Evolutionary conservation across 2,329 filamentous ascomycete species (phyloP), one percentile per base, ranked within the genome.

Genomic region (Ploettnerulaceae sp.): DNA sequence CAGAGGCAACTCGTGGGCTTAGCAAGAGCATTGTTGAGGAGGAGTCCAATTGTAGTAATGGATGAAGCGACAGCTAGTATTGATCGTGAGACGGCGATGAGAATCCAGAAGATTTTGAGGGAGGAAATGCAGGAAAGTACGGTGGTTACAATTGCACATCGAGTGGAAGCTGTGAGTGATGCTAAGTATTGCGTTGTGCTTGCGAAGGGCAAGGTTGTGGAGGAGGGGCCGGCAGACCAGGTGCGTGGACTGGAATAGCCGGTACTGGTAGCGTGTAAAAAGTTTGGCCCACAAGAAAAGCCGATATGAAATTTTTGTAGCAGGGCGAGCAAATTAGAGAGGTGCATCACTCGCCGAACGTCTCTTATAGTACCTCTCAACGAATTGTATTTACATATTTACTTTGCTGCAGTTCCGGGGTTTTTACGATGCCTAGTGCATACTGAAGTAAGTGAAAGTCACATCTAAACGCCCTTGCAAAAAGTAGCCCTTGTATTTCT

Each of bases 11-110:
- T 85, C 0, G 77, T 85, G 3, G 80, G 79, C 0, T 67, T 85
- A 1, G 76, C 80, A 0, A 63, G 81, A n/a, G 79, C 81, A 0
- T 72, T 84, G 43, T 62, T 85, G 36, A 65, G 80, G 7, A 66
- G 75, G n/a, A 80, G 76, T 48, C 67, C 76, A 0, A 74, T 84
- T 51, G 69, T 85, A 7, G 75, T 85, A 40, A 71, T 85, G 58
- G 81, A 85, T 56, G 81, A 84, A 57, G 80, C 80, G 2, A 83
- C 80, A 2, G 79, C 80, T 2, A 79, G 74, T 38, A 80, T 83
- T 51, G 81, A 84, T 60, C 70, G 73, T 42, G 77, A 81, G 52
- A 83, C 79, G 1, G 77, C 79, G 12, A 57, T 66, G 57, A 62
- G 72, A 48, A 77, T 81, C 35, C 74, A 79, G 58, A 65, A 67